Conservation (phyloP, 225 moss, liverwort and hornwort genomes). For the Climacium dendroides region DNA sequence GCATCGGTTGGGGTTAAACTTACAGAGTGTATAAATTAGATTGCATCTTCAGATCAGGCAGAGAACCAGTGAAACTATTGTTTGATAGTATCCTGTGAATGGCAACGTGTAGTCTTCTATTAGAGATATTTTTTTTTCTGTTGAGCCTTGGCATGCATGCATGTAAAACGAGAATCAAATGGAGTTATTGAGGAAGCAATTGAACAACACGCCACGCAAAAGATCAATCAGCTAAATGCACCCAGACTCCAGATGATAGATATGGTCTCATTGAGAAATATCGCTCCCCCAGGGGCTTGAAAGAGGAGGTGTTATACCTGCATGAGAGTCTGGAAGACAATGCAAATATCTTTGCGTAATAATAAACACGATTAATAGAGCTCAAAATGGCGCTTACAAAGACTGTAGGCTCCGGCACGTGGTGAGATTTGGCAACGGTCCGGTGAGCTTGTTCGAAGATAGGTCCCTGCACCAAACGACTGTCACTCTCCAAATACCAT, state of each 20-base stretch:
- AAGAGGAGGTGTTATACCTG: too few relatives aligned
- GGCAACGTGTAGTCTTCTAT: not conserved
- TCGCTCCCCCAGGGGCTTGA: not conserved
- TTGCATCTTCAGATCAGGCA: not conserved
- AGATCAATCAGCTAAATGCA: not conserved
- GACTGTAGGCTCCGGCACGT: not conserved
- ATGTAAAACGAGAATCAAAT: not conserved
- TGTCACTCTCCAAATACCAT: not conserved
- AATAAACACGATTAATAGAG: not conserved
- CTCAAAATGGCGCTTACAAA: not conserved
- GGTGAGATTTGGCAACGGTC: not conserved
- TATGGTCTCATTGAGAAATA: not conserved
- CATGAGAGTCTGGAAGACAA: not conserved
- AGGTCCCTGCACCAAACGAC: not conserved
- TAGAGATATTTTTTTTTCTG: not conserved
- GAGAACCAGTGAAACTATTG: not conserved
- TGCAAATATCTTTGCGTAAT: not conserved
- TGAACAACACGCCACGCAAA: not conserved
- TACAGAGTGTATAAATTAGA: not conserved
- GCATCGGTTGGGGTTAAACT: not conserved
- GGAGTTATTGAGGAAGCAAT: not conserved
- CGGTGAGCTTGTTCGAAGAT: not conserved
- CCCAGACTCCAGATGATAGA: not conserved
- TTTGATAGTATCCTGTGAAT: not conserved
- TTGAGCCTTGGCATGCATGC: not conserved